Base-by-base conservation (phyloP, 768 basidiomycete genomes). In the Termitomyces sp. region DNA sequence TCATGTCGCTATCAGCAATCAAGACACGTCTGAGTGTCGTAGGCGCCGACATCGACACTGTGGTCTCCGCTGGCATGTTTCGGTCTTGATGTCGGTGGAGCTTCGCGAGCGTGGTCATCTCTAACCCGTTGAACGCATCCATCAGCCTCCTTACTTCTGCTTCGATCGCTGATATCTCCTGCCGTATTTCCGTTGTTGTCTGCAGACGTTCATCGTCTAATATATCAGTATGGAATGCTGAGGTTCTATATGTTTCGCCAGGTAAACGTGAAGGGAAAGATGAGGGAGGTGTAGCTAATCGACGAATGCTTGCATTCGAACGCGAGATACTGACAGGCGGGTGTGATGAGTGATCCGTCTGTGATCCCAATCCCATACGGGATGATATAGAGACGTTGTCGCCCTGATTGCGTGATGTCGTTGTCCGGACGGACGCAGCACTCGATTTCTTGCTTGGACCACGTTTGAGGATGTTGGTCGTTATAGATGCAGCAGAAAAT, bases 41-140 rank as follows among this genome's bases (percentile, higher is more conserved):
- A 2, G 71, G 53, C 44, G 70, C 72, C 71, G 73, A 76, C 33
- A 69, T 65, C 3, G 75, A 60, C 53, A 61, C 64, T 36, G 58
- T 57, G 32, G 54, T 55, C 52, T 64, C 63, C 30, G 51, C 44
- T 44, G 58, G 47, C 18, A 58, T 56, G 53, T 48, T 47, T 57
- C 59, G 63, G 63, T 59, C 63, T 63, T 63, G 67, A 69, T 61
- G 68, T 58, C 77, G 72, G 48, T 78, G 78, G 18, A 73, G 65
- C 58, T 79, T 78, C 10, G 85, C 83, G 49, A 90, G 71, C 22
- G 85, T 81, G 35, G 79, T 86, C 57, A 92, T 75, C 68, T 92
- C 90, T 40, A 92, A 75, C 9, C 90, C 88, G 63, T 83, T 88
- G 69, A 92, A 92, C 3, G 89, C 88, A 65, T 92, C 90, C 71